Conservation (phyloP, 192 early-diverging fungal genomes). For the Coemansia sp. region DNA sequence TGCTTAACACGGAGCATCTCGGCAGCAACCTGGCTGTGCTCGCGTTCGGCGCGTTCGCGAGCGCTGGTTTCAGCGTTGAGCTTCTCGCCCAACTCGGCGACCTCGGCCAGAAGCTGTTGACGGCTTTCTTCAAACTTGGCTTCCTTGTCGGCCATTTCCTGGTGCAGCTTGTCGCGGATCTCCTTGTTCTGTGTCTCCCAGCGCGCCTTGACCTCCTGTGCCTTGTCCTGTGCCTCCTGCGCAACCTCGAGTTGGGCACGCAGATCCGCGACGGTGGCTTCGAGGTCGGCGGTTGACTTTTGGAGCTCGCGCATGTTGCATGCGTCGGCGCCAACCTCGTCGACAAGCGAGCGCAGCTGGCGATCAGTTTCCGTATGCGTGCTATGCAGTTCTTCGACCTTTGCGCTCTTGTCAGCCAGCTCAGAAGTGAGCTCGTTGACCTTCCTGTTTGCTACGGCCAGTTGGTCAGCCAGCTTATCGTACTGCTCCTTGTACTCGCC, state of each 20-base stretch:
- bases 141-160: conserved; percentile 62
- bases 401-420: conserved; percentile 9
- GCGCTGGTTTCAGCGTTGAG: conserved; percentile 51
- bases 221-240: conserved; percentile 50
- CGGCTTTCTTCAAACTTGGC: conserved; percentile 70
- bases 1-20: conserved; percentile 59
- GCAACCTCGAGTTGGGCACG: conserved; percentile 65
- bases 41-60: conserved; percentile 61
- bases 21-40: conserved; percentile 58
- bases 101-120: conserved; percentile 57
- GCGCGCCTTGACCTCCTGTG: conserved; percentile 63
- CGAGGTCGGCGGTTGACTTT: conserved; percentile 59
- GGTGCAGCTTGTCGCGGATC: conserved; percentile 61
- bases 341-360: conserved; percentile 56
- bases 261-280: conserved; percentile 59
- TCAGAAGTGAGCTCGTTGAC: conserved; percentile 3
- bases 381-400: conserved; percentile 16
- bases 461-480: conserved; percentile 18
- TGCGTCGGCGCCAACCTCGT: conserved; percentile 63
- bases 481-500: conserved; percentile 60
- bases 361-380: conserved; percentile 30
- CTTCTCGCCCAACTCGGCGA: conserved; percentile 56
- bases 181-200: conserved; percentile 70
- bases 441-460: conserved; percentile 8
- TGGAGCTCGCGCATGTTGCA: conserved; percentile 75